Base-by-base conservation (phyloP, 2,329 filamentous ascomycete species). In the Trichoderma polysporum region DNA sequence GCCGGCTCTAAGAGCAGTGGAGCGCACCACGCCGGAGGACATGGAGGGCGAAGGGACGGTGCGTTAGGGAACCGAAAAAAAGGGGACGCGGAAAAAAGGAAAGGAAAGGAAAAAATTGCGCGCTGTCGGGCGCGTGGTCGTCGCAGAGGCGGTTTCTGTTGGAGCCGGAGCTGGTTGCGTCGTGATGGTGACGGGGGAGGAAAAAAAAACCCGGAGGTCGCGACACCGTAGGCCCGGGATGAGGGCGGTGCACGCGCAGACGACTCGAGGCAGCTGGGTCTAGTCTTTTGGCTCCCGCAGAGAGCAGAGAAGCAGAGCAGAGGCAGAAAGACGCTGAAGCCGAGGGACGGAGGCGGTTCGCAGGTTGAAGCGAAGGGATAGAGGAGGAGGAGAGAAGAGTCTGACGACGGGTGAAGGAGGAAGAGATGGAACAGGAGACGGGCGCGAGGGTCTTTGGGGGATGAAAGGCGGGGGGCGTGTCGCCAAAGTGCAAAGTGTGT, bases 1-100 rank as follows among this genome's bases (percentile, higher is more conserved):
- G 74, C 85, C 85, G 75, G 85, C 85, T 74, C 85, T 82, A 65
- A 87, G 84, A 76, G 85, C 86, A 70, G 85, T 88, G 72, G 84
- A 84, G 77, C 85, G 84, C 73, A 85, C 82, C 70, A 84, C 76
- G 72, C 75, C 80, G 66, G 83, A 78, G 57, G 82, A 79, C 83
- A 85, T 85, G 73, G 19, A 63, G 67, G 45, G 54, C 35, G 35
- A 60, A 22, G 17, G 9, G 19, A 25, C 22, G 27, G 25, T 27
- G 25, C 17, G 13, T 10, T 17, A 19, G 35, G 37, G 35, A 9
- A 35, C 19, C 19, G 8, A n/a, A 35, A n/a, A 9, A n/a, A n/a
- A 4, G 27, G 17, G 6, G 8, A 13, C 13, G 29, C 31, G n/a
- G 12, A 6, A n/a, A 29, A 33, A 15, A 7, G n/a, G 27, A 31